A percentile compares a stretch with the other conserved stretches of the same genome.
phyloP scores from a whole-genome alignment of 2,329 filamentous ascomycete species.

The Diaporthe destruens region DNA sequence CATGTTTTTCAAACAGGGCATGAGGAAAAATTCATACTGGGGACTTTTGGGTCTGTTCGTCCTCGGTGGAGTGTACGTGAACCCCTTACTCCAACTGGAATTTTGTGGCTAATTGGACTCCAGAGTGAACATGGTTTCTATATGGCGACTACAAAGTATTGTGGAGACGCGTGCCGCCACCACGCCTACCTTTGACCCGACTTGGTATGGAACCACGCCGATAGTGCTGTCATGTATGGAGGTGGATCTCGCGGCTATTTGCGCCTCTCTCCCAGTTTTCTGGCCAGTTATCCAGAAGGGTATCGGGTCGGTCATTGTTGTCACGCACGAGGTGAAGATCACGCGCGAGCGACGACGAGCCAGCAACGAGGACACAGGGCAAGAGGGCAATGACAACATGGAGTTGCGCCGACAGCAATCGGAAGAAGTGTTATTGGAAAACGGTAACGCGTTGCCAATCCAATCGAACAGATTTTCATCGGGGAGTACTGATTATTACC shows the following conservation, averaged over 20 bases:
- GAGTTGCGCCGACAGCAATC: slow-evolving; percentile 21
- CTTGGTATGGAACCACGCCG: slow-evolving; percentile 52
- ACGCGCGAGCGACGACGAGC: slow-evolving; percentile 28
- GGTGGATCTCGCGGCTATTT: slow-evolving; percentile 45
- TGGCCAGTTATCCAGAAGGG: slow-evolving; percentile 45
- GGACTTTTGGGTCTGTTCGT: slow-evolving; percentile 49
- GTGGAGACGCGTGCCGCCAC: slow-evolving; percentile 49
- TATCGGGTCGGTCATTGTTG: slow-evolving; percentile 49
- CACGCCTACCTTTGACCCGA: slow-evolving; percentile 52
- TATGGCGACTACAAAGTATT: slow-evolving; percentile 51
- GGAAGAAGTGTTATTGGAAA: slow-evolving; percentile 14
- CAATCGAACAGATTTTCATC: slow-evolving; percentile 1
- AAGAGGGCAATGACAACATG: not conserved
- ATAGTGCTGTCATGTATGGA: slow-evolving; percentile 53
- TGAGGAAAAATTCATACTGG: slow-evolving; percentile 49
- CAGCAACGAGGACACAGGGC: not conserved
- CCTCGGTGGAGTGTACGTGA: slow-evolving; percentile 49
- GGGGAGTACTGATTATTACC: slow-evolving; percentile 11
- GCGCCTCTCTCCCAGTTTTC: slow-evolving; percentile 36
- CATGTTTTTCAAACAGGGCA: slow-evolving; percentile 47
- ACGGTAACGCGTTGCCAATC: slow-evolving; percentile 10
- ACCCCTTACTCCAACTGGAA: not conserved
- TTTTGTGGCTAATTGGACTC: not conserved
- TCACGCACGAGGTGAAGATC: slow-evolving; percentile 37
- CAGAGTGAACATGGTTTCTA: slow-evolving; percentile 50